These are phyloP conservation scores for Monosporascus sp. DNA, from an alignment of 2,329 filamentous ascomycete species.

Conservation along the genomic window DNA sequence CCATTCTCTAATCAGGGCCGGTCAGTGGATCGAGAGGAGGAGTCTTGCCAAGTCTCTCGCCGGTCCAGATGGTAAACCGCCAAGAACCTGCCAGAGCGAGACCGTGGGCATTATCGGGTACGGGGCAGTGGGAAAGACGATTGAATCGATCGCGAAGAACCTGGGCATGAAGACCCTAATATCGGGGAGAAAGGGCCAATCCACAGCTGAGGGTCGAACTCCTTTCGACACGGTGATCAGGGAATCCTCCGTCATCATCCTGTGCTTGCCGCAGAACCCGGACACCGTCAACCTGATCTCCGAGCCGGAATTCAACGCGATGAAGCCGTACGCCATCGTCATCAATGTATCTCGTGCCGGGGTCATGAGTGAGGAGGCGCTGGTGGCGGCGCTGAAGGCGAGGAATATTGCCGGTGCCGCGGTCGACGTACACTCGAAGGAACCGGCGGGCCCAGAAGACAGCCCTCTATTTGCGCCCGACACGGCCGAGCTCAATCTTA, in stretches of 20 bases:
- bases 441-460: constrained; percentile 20
- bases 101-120: constrained; percentile 26
- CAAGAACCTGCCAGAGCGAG: constrained; percentile 20
- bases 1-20: constrained; percentile 20
- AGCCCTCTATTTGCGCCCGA: constrained; percentile 17
- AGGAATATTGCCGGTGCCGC: constrained; percentile 23
- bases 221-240: constrained; percentile 21
- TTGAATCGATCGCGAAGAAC: constrained; percentile 13
- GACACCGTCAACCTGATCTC: constrained; percentile 24
- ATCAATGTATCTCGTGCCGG: constrained; percentile 28
- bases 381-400: constrained; percentile 21
- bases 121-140: constrained; percentile 21
- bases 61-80: constrained; percentile 20
- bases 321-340: constrained; percentile 19
- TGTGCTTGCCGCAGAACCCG: constrained; percentile 22
- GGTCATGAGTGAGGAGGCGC: constrained; percentile 24
- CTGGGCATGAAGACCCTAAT: constrained; percentile 25
- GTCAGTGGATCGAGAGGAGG: constrained; percentile 22
- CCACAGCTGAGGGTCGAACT: constrained; percentile 14
- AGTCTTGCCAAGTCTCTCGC: constrained; percentile 18
- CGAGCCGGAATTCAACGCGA: constrained; percentile 16
- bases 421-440: constrained; percentile 23
- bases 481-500: constrained; percentile 21
- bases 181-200: constrained; percentile 21
- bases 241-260: constrained; percentile 20